Conservation (phyloP, 495 filamentous ascomycete genomes). For the Sporormia fimetaria region DNA sequence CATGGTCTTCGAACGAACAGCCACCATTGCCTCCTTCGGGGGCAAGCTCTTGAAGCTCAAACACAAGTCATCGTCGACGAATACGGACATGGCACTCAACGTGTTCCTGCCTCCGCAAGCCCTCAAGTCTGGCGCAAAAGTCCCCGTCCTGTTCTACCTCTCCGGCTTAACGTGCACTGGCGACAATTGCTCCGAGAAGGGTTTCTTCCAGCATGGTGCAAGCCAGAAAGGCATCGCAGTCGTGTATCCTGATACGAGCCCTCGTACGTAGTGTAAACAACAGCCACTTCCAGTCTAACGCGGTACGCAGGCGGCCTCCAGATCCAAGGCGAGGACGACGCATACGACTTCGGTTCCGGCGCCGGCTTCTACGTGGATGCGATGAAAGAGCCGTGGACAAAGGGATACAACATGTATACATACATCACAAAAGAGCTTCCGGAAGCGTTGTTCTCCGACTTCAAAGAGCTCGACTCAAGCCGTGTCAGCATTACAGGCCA, state of each 20-base stretch:
- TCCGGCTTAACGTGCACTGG: slow-evolving; percentile 91
- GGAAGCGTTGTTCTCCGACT: slow-evolving; percentile 53
- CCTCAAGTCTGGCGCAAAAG: slow-evolving; percentile 39
- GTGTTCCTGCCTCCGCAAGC: slow-evolving; percentile 55
- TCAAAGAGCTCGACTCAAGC: slow-evolving; percentile 51
- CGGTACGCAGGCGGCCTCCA: slow-evolving; percentile 48
- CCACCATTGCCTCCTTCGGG: slow-evolving; percentile 83
- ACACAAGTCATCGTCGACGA: slow-evolving; percentile 62
- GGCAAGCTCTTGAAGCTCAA: slow-evolving; percentile 89
- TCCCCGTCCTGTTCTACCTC: slow-evolving; percentile 87
- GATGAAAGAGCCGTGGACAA: slow-evolving; percentile 56
- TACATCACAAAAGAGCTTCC: slow-evolving; percentile 82
- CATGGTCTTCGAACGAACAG: slow-evolving; percentile 78
- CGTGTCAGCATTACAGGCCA: slow-evolving; percentile 80
- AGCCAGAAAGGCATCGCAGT: slow-evolving; percentile 69
- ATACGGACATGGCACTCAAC: slow-evolving; percentile 58
- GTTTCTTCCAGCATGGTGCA: slow-evolving; percentile 82
- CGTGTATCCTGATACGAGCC: slow-evolving; percentile 89
- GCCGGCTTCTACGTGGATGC: slow-evolving; percentile 96
- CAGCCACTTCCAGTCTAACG: not conserved
- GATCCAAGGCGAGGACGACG: slow-evolving; percentile 68
- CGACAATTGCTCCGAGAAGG: slow-evolving; percentile 93
- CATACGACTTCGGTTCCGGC: slow-evolving; percentile 80
- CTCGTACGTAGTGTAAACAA: slow-evolving; percentile 53
- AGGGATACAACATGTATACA: slow-evolving; percentile 82